Conservation (phyloP, 352 stramenopile species). For the Globisporangium cystogenes region DNA sequence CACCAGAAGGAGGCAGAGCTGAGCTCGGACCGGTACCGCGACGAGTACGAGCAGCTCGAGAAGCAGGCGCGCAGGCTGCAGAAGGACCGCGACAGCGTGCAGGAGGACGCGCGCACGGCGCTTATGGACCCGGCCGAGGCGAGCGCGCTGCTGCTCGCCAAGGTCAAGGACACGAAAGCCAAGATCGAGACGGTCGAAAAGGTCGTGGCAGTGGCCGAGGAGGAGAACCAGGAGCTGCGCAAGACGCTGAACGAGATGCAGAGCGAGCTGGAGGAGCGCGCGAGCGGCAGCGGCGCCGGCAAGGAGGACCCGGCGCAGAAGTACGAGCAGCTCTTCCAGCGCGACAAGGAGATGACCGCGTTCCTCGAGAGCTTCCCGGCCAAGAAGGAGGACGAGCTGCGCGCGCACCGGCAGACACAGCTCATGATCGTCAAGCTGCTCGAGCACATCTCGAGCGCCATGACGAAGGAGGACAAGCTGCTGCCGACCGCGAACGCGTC, state of each 20-base stretch:
- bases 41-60: constrained; percentile 75
- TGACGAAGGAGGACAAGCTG: constrained; percentile 75
- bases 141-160: constrained; percentile 67
- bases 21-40: constrained; percentile 57
- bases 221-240: constrained; percentile 53
- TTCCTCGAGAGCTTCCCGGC: constrained; percentile 85
- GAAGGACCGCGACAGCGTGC: constrained; percentile 69
- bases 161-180: constrained; percentile 85
- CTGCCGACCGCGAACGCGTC: constrained; percentile 43
- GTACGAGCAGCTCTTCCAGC: constrained; percentile 85
- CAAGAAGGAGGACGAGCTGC: constrained; percentile 60
- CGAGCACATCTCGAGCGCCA: constrained; percentile 83
- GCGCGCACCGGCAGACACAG: constrained; percentile 50
- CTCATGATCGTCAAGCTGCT: constrained; percentile 86
- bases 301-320: constrained; percentile 71
- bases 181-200: constrained; percentile 78
- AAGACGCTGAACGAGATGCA: constrained; percentile 54
- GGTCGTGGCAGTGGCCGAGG: constrained; percentile 34
- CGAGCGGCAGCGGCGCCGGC: constrained; percentile 44
- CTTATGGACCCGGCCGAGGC: constrained; percentile 89
- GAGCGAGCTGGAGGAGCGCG: constrained; percentile 58
- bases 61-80: constrained; percentile 58
- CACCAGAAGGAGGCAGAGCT: constrained; percentile 73
- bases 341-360: constrained; percentile 89
- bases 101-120: constrained; percentile 79